Percentiles rank a stretch among this genome's conserved stretches.
Evolutionary conservation across 2,329 filamentous ascomycete species (phyloP).

Genomic region (Talaromyces sp.): DNA sequence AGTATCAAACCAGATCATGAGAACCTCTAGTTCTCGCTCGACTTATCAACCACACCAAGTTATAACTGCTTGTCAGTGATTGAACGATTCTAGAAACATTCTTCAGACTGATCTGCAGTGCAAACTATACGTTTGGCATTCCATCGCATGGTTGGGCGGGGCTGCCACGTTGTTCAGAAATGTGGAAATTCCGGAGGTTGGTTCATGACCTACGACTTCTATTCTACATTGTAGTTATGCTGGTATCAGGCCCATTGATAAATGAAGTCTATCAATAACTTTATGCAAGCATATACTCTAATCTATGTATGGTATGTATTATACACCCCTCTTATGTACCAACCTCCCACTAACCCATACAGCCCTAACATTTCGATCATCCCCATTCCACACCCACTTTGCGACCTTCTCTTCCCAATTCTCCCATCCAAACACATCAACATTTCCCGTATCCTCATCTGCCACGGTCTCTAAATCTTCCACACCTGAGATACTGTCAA

Average conservation of each 20-base stretch:
- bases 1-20: background rate
- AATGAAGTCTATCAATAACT: background rate
- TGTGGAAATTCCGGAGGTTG: conserved; percentile 1
- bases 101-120: background rate
- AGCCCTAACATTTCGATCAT: conserved; percentile 81
- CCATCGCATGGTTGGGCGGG: conserved; percentile 3
- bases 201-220: background rate
- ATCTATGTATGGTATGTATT: conserved; percentile 1
- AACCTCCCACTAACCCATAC: conserved; percentile 87
- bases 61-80: background rate
- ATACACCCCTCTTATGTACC: conserved; percentile 57
- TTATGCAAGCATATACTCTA: background rate
- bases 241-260: too few relatives aligned
- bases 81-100: conserved; percentile 6
- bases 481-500: conserved; percentile 13
- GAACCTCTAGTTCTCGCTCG: background rate
- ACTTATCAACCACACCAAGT: background rate
- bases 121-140: background rate
- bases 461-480: conserved; percentile 18
- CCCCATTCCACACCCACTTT: conserved; percentile 93
- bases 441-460: conserved; percentile 53
- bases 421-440: conserved; percentile 91
- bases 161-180: conserved; percentile 1
- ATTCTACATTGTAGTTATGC: background rate
- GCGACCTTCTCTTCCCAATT: conserved; percentile 79